Conservation (phyloP, 2,329 filamentous ascomycete species). For the Camillea tinctor region DNA sequence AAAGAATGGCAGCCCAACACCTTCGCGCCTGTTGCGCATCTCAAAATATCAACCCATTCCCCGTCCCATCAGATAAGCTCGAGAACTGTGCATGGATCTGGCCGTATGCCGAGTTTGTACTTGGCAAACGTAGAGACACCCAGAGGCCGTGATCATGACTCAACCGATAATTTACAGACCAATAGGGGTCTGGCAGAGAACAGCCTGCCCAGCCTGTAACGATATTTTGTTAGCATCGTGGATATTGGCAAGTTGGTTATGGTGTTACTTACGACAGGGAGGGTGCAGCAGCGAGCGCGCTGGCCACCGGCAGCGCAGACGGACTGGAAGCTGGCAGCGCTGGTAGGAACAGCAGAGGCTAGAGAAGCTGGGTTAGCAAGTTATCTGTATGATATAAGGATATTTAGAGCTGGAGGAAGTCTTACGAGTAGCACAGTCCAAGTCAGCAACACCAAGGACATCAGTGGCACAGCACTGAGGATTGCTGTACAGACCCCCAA, state of each 20-base stretch:
- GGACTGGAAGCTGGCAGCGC: constrained; percentile 42
- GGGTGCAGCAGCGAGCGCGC: constrained; percentile 50
- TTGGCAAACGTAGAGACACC: background rate
- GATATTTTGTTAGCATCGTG: constrained; percentile 1
- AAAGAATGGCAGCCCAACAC: background rate
- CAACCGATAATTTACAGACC: constrained; percentile 20
- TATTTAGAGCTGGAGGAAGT: background rate
- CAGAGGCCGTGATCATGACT: background rate
- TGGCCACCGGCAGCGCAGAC: constrained; percentile 43
- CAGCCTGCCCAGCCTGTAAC: constrained; percentile 27
- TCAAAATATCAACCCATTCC: background rate
- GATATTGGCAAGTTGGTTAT: background rate
- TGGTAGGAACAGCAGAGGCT: constrained; percentile 37
- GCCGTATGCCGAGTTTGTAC: background rate
- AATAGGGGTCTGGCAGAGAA: constrained; percentile 35
- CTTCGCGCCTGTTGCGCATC: background rate
- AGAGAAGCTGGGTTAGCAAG: background rate
- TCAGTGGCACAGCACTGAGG: constrained; percentile 62
- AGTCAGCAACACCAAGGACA: constrained; percentile 43
- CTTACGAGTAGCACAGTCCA: constrained; percentile 48
- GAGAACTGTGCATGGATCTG: background rate
- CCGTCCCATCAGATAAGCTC: background rate
- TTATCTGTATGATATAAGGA: background rate
- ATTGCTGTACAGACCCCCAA: constrained; percentile 40
- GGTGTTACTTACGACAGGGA: constrained; percentile 42